Evolutionary conservation across 495 filamentous ascomycete species (phyloP).

Genomic region (Trichoderma erinaceum): DNA sequence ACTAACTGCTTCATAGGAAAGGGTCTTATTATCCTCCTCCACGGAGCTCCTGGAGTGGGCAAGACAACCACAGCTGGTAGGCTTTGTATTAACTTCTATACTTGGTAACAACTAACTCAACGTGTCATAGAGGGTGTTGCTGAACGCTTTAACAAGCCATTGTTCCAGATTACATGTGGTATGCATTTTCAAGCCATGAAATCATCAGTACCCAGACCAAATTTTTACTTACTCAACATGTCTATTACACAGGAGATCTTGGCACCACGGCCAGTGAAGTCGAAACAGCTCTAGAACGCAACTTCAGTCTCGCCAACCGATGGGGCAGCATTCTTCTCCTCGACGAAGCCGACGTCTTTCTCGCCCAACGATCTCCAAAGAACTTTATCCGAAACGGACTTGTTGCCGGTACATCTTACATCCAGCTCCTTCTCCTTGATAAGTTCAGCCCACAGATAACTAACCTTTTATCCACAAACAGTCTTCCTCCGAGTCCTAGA

Average conservation of each 20-base stretch:
- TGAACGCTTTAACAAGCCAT: slow-evolving; percentile 20
- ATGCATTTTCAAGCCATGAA: slow-evolving; percentile 21
- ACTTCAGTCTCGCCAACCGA: slow-evolving; percentile 18
- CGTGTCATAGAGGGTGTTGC: slow-evolving; percentile 19
- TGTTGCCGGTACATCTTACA: slow-evolving; percentile 17
- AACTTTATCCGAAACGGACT: slow-evolving; percentile 4
- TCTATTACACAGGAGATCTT: slow-evolving; percentile 34
- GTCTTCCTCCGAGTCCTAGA: slow-evolving; percentile 52
- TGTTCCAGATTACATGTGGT: slow-evolving; percentile 19
- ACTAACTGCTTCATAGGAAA: slow-evolving; percentile 19
- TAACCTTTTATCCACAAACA: slow-evolving; percentile 24
- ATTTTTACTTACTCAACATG: slow-evolving; percentile 18
- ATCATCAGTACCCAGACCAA: slow-evolving; percentile 32
- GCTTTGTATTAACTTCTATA: not conserved
- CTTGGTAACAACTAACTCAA: not conserved
- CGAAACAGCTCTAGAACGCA: slow-evolving; percentile 35
- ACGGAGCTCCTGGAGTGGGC: slow-evolving; percentile 42
- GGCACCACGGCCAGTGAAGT: slow-evolving; percentile 33
- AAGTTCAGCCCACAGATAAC: not conserved
- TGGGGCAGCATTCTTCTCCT: not conserved
- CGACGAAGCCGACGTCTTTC: not conserved
- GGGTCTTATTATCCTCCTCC: slow-evolving; percentile 32
- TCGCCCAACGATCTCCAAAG: not conserved
- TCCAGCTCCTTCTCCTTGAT: too few relatives aligned
- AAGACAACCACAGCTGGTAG: slow-evolving; percentile 36